Evolutionary conservation across 2,329 filamentous ascomycete species (phyloP).

Genomic region (Apiospora pterosperma): DNA sequence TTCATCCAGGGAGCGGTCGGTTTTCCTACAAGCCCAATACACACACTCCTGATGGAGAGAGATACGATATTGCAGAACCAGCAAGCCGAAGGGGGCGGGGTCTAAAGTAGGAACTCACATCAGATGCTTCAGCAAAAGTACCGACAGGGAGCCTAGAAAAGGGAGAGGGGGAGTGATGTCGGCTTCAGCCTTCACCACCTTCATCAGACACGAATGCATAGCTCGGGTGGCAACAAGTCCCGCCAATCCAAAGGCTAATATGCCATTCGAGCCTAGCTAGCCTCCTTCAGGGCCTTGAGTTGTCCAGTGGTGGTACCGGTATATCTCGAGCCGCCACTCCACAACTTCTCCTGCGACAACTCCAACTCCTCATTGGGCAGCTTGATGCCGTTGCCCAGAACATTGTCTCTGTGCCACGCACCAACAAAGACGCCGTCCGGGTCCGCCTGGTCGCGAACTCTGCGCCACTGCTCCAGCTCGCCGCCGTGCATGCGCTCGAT

Average conservation of each 20-base stretch:
- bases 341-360: conserved; percentile 5
- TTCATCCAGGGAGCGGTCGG: too few relatives aligned
- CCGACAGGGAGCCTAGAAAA: neutral
- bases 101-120: neutral
- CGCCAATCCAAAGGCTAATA: too few relatives aligned
- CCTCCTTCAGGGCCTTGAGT: neutral
- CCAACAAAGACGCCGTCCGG: conserved; percentile 85
- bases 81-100: neutral
- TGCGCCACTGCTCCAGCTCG: conserved; percentile 64
- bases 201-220: neutral
- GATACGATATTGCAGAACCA: neutral
- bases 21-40: neutral
- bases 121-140: neutral
- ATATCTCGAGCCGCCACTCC: conserved; percentile 10
- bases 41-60: neutral
- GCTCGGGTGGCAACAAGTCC: neutral
- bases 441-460: conserved; percentile 67
- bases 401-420: conserved; percentile 77
- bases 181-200: neutral
- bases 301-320: conserved; percentile 7
- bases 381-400: conserved; percentile 40
- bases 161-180: too few relatives aligned
- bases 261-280: neutral
- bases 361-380: conserved; percentile 29
- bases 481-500: conserved; percentile 67